These are phyloP conservation scores for Medicago truncatula DNA, from an alignment of 306 rosid species.

Conservation along the genomic window DNA sequence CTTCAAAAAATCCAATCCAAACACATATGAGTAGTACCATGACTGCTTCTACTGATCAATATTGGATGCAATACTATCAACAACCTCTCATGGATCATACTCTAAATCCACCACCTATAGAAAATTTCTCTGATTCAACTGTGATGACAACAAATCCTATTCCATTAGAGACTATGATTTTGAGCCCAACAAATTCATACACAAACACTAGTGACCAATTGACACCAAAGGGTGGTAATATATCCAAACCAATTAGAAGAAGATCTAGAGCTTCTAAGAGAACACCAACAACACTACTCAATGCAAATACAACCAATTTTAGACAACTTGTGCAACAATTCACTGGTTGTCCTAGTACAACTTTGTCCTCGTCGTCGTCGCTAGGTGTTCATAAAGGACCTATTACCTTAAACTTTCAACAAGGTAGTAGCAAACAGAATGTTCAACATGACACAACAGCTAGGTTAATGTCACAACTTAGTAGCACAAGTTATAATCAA, in stretches of 20 bases:
- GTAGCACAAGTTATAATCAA: constrained; percentile 25
- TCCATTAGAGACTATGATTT: constrained; percentile 26
- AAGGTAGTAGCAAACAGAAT: constrained; percentile 44
- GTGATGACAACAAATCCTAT: constrained; percentile 26
- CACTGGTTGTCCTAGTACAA: constrained; percentile 69
- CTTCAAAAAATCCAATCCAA: background rate
- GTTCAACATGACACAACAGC: constrained; percentile 28
- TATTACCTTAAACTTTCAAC: constrained; percentile 67
- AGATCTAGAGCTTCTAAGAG: constrained; percentile 73
- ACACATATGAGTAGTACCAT: constrained; percentile 32
- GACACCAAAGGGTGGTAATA: constrained; percentile 51
- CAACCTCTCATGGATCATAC: constrained; percentile 44
- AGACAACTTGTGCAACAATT: constrained; percentile 85
- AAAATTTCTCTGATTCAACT: constrained; percentile 33
- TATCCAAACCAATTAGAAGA: constrained; percentile 53
- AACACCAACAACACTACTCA: constrained; percentile 73
- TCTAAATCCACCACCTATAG: constrained; percentile 2
- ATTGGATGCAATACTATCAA: constrained; percentile 60
- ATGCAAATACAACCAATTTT: constrained; percentile 71
- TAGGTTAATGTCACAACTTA: constrained; percentile 9
- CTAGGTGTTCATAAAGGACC: constrained; percentile 66
- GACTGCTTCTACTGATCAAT: constrained; percentile 43
- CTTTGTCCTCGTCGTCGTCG: constrained; percentile 43
- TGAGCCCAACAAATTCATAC: constrained; percentile 33
- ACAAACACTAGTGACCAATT: constrained; percentile 26